Evolutionary conservation across 2,329 filamentous ascomycete genomes (phyloP).

Genomic region (Microcera coccophila): DNA sequence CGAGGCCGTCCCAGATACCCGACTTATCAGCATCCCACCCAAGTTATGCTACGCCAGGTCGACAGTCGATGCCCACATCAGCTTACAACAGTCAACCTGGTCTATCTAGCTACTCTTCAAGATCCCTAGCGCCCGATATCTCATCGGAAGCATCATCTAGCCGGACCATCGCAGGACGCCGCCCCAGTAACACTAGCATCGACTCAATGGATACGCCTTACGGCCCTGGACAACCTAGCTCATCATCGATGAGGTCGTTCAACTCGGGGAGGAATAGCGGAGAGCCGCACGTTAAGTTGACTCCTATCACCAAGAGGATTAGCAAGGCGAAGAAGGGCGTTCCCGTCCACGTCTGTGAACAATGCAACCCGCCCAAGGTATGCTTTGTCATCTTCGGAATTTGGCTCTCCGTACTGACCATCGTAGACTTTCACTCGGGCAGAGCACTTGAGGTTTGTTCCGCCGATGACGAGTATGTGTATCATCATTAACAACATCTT

Average conservation of each 20-base stretch:
- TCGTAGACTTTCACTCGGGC: slow-evolving; percentile 58
- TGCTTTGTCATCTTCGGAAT: too few species aligned
- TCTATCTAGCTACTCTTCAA: slow-evolving; percentile 29
- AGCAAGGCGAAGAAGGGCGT: slow-evolving; percentile 58
- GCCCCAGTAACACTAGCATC: slow-evolving; percentile 44
- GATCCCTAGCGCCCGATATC: slow-evolving; percentile 22
- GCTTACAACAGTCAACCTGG: slow-evolving; percentile 35
- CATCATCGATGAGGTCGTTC: slow-evolving; percentile 41
- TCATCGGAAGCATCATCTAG: slow-evolving; percentile 25
- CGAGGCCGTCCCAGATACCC: slow-evolving; percentile 29
- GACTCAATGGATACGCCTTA: slow-evolving; percentile 47
- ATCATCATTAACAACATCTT: slow-evolving; percentile 22
- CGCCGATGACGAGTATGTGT: background rate
- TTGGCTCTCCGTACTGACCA: background rate
- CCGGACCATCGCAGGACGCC: slow-evolving; percentile 30
- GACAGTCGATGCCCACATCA: slow-evolving; percentile 28
- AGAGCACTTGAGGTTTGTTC: slow-evolving; percentile 55
- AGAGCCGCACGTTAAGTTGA: slow-evolving; percentile 47
- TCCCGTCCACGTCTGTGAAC: slow-evolving; percentile 53
- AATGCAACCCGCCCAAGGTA: slow-evolving; percentile 47
- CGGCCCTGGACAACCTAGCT: slow-evolving; percentile 20
- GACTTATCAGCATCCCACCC: slow-evolving; percentile 35
- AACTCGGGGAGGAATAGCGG: slow-evolving; percentile 28
- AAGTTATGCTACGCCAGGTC: slow-evolving; percentile 39
- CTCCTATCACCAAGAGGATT: slow-evolving; percentile 53